Evolutionary conservation across 208 protist genomes (phyloP), one percentile per base, ranked within the genome.

Genomic region (Porcisia deanei): DNA sequence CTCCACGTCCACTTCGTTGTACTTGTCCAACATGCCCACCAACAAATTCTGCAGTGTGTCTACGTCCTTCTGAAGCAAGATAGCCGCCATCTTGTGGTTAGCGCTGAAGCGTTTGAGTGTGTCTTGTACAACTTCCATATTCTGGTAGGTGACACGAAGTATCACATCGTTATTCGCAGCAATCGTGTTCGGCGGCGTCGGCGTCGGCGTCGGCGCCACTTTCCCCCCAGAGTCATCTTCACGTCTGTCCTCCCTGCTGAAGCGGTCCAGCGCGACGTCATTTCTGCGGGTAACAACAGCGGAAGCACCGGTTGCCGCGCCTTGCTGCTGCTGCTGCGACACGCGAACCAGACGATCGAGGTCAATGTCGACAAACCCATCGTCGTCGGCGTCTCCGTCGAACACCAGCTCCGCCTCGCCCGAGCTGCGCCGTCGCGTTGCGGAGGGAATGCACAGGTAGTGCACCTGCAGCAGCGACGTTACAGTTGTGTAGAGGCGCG

Each of bases 41-140:
- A 96, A 84, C 65, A 83, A 83, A 71, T 94, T 85, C 79, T 97
- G 93, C 69, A 93, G 68, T 14, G 85, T 79, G 37, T 97, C 93
- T 3, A 85, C 86, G 74, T 97, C 93, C 59, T 90, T 91, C 69
- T 92, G 93, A 30, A 97, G 65, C 7, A 94, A 59, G 71, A 97
- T 97, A 16, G 89, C 88, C 3, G 87, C 85, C 70, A 93, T 85
- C 72, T 97, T 97, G 85, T 94, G 88, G 59, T 88, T 86, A 0
- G 78, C 88, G 61, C 93, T 95, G 80, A 97, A 95, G 57, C 85
- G 85, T 41, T 84, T 75, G 65, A 95, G 71, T 6, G 82, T 81
- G 60, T 86, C 83, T 70, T 94, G 78, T 25, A 94, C 69, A 61
- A 82, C 81, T 52, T 87, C 76, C 52, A 94, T 81, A 61, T 97